Base-by-base conservation (phyloP, 2,329 filamentous ascomycete genomes). In the Chaetomium olivaceum region DNA sequence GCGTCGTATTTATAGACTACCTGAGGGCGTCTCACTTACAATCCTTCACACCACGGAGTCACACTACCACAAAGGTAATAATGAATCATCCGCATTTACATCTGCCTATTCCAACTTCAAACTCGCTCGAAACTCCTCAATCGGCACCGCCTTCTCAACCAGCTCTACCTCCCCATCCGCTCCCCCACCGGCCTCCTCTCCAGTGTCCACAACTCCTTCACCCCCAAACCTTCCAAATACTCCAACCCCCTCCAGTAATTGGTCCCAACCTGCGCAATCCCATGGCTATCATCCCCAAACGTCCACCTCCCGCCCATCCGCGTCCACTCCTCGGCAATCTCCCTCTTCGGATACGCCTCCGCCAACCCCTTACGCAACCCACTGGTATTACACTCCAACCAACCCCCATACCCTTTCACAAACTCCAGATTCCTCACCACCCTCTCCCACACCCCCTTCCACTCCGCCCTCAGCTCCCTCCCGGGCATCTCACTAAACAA, bases 211-310 rank as follows among this genome's bases (percentile, higher is more conserved):
- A 95, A 79, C 65, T 87, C 81, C 36, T 79, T 74, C 29, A 94
- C 86, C 4, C 88, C 89, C 14, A 92, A 79, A 66, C 80, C 83
- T 69, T 87, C 83, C 63, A 96, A 80, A 76, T 91, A 97, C 0
- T 85, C 82, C 65, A 96, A 78, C 5, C 91, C 87, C 50, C 85
- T 85, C 55, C 76, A 74, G 79, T 95, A 98, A 75, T 96, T 94
- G 59, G 92, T 89, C n/a, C 89, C 92, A 5, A 99, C 85, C 75
- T 99, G 94, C 2, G 86, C 90, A 65, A 92, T 85, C 48, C 91
- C 91, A 80, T 99, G 95, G 76, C 93, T 97, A 78, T 99, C 95
- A 76, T 99, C 95, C 7, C 92, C 97, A 72, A 99, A 84, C 61
- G 92, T 96, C 77, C 98, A 96, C 67, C 85, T 86, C 27, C 95